Conservation (phyloP, 2,329 filamentous ascomycete genomes). For the Coniochaeta sp. region DNA sequence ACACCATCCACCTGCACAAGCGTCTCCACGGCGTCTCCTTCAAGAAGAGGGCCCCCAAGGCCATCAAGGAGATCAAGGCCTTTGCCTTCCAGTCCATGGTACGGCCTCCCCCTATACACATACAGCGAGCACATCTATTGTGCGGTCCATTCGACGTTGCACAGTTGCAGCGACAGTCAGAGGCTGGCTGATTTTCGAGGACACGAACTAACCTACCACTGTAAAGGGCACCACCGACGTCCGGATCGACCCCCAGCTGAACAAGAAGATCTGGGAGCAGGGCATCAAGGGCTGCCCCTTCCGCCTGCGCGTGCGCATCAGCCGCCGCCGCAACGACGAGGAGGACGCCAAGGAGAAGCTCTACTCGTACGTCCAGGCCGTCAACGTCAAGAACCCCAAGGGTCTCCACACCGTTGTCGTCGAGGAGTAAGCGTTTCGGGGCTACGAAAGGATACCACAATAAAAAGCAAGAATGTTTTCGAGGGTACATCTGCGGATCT, state of each 20-base stretch:
- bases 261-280: conserved; percentile 99
- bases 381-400: conserved; percentile 99
- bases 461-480: conserved; percentile 17
- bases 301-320: conserved; percentile 96
- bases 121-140: conserved; percentile 1
- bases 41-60: conserved; percentile 98
- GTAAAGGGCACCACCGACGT: conserved; percentile 88
- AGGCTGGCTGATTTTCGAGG: conserved; percentile 2
- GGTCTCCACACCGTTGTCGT: conserved; percentile 90
- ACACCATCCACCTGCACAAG: conserved; percentile 99
- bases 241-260: conserved; percentile 95
- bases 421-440: conserved; percentile 47
- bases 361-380: conserved; percentile 99
- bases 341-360: conserved; percentile 99
- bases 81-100: conserved; percentile 96
- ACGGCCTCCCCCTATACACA: conserved; percentile 22
- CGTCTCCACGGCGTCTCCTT: conserved; percentile 94
- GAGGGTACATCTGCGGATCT: conserved; percentile 14
- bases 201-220: conserved; percentile 10
- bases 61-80: conserved; percentile 98
- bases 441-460: conserved; percentile 11
- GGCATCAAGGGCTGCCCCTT: conserved; percentile 98
- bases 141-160: conserved; percentile 2
- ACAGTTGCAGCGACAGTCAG: not conserved
- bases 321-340: conserved; percentile 99